A percentile compares a stretch with the other conserved stretches of the same genome.
phyloP scores from a whole-genome alignment of 176 grass and related monocot species.

The Microstegium vimineum region DNA sequence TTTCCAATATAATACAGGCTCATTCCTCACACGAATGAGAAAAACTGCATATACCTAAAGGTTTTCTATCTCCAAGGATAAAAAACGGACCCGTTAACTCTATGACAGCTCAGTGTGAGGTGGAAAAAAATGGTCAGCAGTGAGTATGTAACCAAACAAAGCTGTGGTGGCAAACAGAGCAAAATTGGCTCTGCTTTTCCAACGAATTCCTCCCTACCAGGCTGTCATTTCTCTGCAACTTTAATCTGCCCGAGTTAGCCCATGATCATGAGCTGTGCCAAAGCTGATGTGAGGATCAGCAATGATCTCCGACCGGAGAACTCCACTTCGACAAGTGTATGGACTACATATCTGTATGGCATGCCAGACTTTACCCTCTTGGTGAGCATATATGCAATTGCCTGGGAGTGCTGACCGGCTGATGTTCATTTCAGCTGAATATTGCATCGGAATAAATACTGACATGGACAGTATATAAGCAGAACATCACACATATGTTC shows the following conservation, averaged over 20 bases:
- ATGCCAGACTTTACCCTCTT: slow-evolving; percentile 7
- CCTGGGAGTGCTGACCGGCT: not conserved
- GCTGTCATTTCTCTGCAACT: not conserved
- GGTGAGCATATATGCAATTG: slow-evolving; percentile 23
- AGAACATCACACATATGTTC: too few relatives aligned
- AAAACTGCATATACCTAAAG: slow-evolving; percentile 4
- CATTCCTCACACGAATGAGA: not conserved
- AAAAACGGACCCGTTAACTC: slow-evolving; percentile 10
- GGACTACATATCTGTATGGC: not conserved
- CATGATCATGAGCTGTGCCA: not conserved
- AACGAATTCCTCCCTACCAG: not conserved
- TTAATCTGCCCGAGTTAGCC: not conserved
- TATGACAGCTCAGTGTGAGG: slow-evolving; percentile 1
- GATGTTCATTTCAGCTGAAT: slow-evolving; percentile 9
- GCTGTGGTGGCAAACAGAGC: slow-evolving; percentile 8
- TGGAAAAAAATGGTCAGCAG: slow-evolving; percentile 5
- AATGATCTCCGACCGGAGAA: too few relatives aligned
- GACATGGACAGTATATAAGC: not conserved
- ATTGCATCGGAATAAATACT: slow-evolving; percentile 30
- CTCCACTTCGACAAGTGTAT: slow-evolving; percentile 7
- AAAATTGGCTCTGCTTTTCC: not conserved
- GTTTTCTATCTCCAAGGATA: not conserved
- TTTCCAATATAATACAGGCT: slow-evolving; percentile 18
- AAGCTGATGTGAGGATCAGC: slow-evolving; percentile 30
- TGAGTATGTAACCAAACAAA: slow-evolving; percentile 13